Conservation (phyloP, 495 filamentous ascomycete genomes). For the Physcia stellaris region DNA sequence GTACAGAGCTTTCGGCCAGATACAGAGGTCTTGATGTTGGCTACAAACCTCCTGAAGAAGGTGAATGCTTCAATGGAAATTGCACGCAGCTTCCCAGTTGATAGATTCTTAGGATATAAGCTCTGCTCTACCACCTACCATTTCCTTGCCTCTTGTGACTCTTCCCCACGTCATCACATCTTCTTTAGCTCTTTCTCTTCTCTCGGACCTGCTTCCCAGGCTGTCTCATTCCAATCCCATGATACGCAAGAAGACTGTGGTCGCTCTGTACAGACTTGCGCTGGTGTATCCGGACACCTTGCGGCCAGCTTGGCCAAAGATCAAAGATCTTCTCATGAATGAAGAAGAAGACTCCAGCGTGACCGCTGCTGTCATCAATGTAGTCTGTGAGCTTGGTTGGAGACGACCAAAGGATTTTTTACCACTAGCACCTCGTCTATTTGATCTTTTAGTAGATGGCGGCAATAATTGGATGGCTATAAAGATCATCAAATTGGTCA, state of each 20-base stretch:
- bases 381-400: slow-evolving; percentile 93
- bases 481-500: slow-evolving; percentile 90
- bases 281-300: slow-evolving; percentile 91
- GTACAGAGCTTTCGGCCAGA: slow-evolving; percentile 92
- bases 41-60: slow-evolving; percentile 95
- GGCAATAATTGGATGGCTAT: slow-evolving; percentile 99
- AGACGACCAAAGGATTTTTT: slow-evolving; percentile 87
- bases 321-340: slow-evolving; percentile 88
- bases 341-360: slow-evolving; percentile 82
- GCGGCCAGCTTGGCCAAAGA: slow-evolving; percentile 86
- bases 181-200: slow-evolving; percentile 74
- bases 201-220: slow-evolving; percentile 74
- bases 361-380: slow-evolving; percentile 88
- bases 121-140: slow-evolving; percentile 55
- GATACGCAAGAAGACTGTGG: slow-evolving; percentile 88
- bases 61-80: slow-evolving; percentile 23
- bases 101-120: slow-evolving; percentile 52
- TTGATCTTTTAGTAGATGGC: slow-evolving; percentile 80
- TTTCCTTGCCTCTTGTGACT: slow-evolving; percentile 72
- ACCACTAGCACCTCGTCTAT: slow-evolving; percentile 78
- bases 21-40: slow-evolving; percentile 94
- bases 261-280: slow-evolving; percentile 82
- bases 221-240: slow-evolving; percentile 69
- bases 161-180: slow-evolving; percentile 86
- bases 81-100: not conserved